Evolutionary conservation across 176 grass and related monocot species (phyloP), one percentile per base, ranked within the genome.

Genomic region (Guadua angustifolia): DNA sequence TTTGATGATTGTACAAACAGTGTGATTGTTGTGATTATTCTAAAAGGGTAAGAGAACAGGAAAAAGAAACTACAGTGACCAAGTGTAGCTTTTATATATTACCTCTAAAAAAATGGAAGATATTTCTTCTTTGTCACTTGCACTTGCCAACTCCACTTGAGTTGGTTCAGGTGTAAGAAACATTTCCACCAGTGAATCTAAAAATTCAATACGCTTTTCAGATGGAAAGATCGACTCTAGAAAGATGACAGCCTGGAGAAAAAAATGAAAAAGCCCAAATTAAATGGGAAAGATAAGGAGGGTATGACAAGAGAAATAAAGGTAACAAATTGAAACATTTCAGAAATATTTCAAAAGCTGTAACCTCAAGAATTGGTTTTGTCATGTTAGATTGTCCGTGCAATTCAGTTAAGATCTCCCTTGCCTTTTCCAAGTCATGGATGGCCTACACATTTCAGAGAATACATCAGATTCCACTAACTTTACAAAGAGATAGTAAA

Each of bases 101-200:
- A 95, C 96, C 93, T 99, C 96, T 50, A 99, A 88, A 90, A 92
- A 92, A 81, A 99, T 99, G 56, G 73, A 92, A 44, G 96, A 99
- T 79, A 99, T 61, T 73, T 99, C 96, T 82, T 99, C 96, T 95
- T 94, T 94, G 39, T 99, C 96, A 11, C 32, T 85, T 75, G 88
- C 59, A 85, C 88, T 95, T 53, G 84, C 79, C 62, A 84, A 33
- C 26, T 78, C 87, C 39, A 61, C 81, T 64, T 89, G 77, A 77
- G 92, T 89, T 70, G 77, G 58, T 32, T 92, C 90, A 25, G 86
- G 78, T 46, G 81, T 82, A 77, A 99, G 78, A 74, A 92, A 99
- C 83, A 89, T 95, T 69, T 95, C 96, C 11, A 99, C 96, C 39
- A 99, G 79, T 70, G 89, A 94, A 92, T 95, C 93, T 67, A 99